These are phyloP conservation scores for Breynia disticha DNA, from an alignment of 441 rosid genomes.

Conservation along the genomic window DNA sequence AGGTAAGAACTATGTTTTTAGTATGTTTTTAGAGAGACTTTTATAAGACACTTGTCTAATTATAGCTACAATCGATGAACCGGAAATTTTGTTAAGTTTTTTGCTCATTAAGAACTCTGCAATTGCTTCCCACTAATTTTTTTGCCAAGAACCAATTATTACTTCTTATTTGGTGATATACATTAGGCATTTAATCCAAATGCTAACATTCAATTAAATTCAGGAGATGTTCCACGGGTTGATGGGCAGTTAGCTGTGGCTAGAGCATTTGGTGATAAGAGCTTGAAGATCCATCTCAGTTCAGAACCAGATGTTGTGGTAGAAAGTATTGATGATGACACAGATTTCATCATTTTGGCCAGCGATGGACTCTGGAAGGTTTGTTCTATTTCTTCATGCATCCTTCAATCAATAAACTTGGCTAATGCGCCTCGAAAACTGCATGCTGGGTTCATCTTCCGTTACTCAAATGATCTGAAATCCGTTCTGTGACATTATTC, in stretches of 20 bases:
- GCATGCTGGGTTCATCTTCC: too few relatives aligned
- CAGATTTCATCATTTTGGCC: slow-evolving; percentile 62
- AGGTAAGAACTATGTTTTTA: slow-evolving; percentile 27
- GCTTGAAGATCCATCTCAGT: slow-evolving; percentile 75
- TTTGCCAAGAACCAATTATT: too few relatives aligned
- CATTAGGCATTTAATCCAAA: not conserved
- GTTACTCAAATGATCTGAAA: too few relatives aligned
- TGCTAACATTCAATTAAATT: slow-evolving; percentile 7
- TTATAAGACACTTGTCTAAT: too few relatives aligned
- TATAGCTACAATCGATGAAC: too few relatives aligned
- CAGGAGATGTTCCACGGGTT: slow-evolving; percentile 89
- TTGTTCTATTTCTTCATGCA: not conserved
- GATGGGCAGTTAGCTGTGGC: slow-evolving; percentile 92
- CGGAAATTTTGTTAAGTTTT: too few relatives aligned
- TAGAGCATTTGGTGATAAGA: slow-evolving; percentile 89
- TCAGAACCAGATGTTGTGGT: slow-evolving; percentile 65
- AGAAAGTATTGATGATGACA: slow-evolving; percentile 44
- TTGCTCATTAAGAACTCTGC: too few relatives aligned
- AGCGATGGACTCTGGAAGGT: slow-evolving; percentile 98
- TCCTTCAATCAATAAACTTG: not conserved
- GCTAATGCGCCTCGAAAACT: too few relatives aligned
- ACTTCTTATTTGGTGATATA: not conserved
- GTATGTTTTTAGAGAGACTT: too few relatives aligned
- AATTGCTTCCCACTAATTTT: too few relatives aligned
- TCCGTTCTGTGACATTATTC: too few relatives aligned